Percentiles rank a stretch among this genome's conserved stretches.
Evolutionary conservation across 352 stramenopile genomes (phyloP).

Genomic region (Phytophthora vignae): DNA sequence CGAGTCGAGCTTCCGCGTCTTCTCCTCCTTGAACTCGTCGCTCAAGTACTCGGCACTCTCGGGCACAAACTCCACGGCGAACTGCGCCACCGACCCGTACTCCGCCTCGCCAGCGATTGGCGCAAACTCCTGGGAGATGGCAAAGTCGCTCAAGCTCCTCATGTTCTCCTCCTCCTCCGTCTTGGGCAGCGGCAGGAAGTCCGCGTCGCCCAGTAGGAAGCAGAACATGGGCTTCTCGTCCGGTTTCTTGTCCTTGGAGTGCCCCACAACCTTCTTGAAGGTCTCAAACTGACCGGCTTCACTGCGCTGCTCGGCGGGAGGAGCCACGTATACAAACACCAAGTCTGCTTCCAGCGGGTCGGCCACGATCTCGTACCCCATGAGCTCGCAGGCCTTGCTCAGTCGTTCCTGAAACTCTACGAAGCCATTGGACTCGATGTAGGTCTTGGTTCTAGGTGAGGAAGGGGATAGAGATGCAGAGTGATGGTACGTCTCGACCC

Average conservation of each 20-base stretch:
- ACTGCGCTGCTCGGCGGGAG: constrained; percentile 50
- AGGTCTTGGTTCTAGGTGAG: constrained; percentile 30
- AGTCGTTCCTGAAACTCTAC: constrained; percentile 52
- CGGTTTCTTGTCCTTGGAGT: constrained; percentile 17
- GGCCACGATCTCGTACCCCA: constrained; percentile 56
- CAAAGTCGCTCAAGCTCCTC: constrained; percentile 79
- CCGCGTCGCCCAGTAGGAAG: constrained; percentile 71
- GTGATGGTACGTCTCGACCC: constrained; percentile 40
- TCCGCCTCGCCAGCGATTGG: constrained; percentile 49
- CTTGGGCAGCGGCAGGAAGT: constrained; percentile 59
- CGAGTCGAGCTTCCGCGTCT: constrained; percentile 46
- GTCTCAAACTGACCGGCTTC: constrained; percentile 51
- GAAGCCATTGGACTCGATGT: constrained; percentile 67
- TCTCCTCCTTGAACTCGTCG: constrained; percentile 40
- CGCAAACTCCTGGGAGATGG: constrained; percentile 76
- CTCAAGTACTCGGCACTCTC: constrained; percentile 32
- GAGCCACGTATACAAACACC: constrained; percentile 73
- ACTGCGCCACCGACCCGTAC: constrained; percentile 70
- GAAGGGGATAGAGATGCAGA: background rate
- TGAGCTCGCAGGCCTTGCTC: constrained; percentile 47
- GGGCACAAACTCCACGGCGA: constrained; percentile 78
- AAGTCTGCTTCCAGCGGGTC: constrained; percentile 42
- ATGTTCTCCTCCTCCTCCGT: constrained; percentile 63
- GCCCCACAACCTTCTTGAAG: constrained; percentile 48
- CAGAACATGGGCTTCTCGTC: constrained; percentile 68